A percentile compares a stretch with the other conserved stretches of the same genome.
Evolutionary conservation across 306 rosid species (phyloP).

Genomic region (Rosa rugosa): DNA sequence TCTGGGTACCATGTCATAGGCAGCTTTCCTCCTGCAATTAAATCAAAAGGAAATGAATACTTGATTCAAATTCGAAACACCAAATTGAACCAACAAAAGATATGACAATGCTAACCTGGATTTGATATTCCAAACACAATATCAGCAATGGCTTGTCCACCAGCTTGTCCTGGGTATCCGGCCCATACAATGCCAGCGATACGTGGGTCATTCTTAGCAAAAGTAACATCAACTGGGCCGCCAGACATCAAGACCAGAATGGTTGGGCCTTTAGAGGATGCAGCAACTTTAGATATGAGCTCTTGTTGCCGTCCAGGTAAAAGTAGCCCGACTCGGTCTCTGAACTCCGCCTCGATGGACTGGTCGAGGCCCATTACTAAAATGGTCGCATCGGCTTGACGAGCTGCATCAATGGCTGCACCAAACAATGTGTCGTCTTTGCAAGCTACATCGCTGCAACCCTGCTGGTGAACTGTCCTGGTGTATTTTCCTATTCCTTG

Average conservation of each 20-base stretch:
- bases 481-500: slow-evolving; percentile 71
- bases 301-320: slow-evolving; percentile 83
- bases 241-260: slow-evolving; percentile 82
- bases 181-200: slow-evolving; percentile 69
- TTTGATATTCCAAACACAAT: slow-evolving; percentile 56
- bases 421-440: slow-evolving; percentile 39
- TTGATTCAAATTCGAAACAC: neutral
- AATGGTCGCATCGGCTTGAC: slow-evolving; percentile 65
- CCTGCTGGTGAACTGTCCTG: slow-evolving; percentile 44
- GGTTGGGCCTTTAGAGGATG: slow-evolving; percentile 72
- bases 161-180: slow-evolving; percentile 92
- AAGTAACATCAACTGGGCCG: slow-evolving; percentile 73
- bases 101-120: slow-evolving; percentile 49
- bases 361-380: slow-evolving; percentile 83
- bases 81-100: neutral
- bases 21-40: slow-evolving; percentile 61
- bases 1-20: slow-evolving; percentile 96
- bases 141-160: slow-evolving; percentile 86
- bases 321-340: slow-evolving; percentile 55
- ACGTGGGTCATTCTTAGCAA: slow-evolving; percentile 57
- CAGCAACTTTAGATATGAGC: slow-evolving; percentile 66
- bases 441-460: slow-evolving; percentile 66
- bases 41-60: neutral
- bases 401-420: slow-evolving; percentile 57
- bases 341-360: slow-evolving; percentile 77